Conservation (phyloP, 148 eudicot genomes). For the Amaranthus hypochondriacus region DNA sequence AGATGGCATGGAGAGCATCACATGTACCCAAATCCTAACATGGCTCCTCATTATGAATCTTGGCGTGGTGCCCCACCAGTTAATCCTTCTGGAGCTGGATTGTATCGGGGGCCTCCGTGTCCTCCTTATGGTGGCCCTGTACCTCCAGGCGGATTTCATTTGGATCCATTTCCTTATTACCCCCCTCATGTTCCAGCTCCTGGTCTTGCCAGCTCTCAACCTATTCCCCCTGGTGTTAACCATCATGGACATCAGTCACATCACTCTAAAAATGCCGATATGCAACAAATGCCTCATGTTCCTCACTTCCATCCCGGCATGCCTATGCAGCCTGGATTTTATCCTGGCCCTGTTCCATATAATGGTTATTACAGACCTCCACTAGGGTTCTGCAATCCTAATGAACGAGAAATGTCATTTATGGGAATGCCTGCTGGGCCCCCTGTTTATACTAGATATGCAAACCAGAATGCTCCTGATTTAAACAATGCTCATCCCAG, state of each 20-base stretch:
- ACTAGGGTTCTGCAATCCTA: slow-evolving; percentile 64
- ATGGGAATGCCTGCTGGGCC: slow-evolving; percentile 74
- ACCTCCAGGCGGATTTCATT: slow-evolving; percentile 69
- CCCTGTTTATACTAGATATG: slow-evolving; percentile 51
- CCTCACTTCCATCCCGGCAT: slow-evolving; percentile 68
- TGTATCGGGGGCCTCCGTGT: slow-evolving; percentile 86
- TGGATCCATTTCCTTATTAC: slow-evolving; percentile 85
- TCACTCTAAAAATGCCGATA: slow-evolving; percentile 67
- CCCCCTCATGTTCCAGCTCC: slow-evolving; percentile 65
- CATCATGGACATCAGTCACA: slow-evolving; percentile 75
- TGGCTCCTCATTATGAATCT: slow-evolving; percentile 64
- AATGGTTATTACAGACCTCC: slow-evolving; percentile 87
- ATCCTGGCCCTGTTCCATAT: slow-evolving; percentile 62
- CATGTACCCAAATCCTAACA: slow-evolving; percentile 50
- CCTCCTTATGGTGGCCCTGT: slow-evolving; percentile 64
- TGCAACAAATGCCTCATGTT: slow-evolving; percentile 55
- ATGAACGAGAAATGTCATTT: slow-evolving; percentile 68
- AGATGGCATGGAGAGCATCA: slow-evolving; percentile 79
- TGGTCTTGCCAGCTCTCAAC: slow-evolving; percentile 56
- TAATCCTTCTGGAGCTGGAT: slow-evolving; percentile 61
- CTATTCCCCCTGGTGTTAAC: slow-evolving; percentile 53
- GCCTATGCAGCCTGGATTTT: slow-evolving; percentile 82
- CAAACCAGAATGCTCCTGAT: slow-evolving; percentile 49
- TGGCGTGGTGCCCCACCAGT: slow-evolving; percentile 81
- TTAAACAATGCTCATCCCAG: slow-evolving; percentile 46